phyloP scores from a whole-genome alignment of 495 filamentous ascomycete species.

The Collariella sp. region DNA sequence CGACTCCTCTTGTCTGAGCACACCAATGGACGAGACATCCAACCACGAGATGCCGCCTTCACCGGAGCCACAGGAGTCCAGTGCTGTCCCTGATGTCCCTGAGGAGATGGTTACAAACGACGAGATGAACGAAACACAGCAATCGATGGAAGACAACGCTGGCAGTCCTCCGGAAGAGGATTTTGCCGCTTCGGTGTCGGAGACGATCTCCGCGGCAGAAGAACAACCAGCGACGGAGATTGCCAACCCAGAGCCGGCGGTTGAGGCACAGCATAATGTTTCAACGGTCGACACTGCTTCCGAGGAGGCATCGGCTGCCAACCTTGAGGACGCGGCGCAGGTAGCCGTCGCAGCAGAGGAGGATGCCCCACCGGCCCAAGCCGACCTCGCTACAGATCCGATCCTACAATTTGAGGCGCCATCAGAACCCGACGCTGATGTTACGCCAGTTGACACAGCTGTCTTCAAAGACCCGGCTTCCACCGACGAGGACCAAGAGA shows the following conservation, averaged over 20 bases:
- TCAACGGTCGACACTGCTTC: background rate
- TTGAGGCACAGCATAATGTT: background rate
- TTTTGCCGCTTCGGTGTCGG: background rate
- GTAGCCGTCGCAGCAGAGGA: too few relatives aligned
- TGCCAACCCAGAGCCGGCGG: background rate
- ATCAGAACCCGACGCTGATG: too few relatives aligned
- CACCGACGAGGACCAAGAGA: too few relatives aligned
- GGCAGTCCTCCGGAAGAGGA: background rate
- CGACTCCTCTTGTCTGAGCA: constrained; percentile 33
- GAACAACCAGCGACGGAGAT: background rate
- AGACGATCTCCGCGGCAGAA: background rate
- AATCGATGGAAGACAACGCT: background rate
- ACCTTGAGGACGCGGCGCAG: background rate
- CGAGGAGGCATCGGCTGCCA: background rate
- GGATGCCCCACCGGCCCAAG: background rate
- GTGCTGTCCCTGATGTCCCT: background rate
- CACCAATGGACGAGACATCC: constrained; percentile 24
- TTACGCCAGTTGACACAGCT: too few relatives aligned
- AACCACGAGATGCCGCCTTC: background rate
- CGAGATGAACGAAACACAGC: background rate
- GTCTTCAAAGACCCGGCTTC: too few relatives aligned
- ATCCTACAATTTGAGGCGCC: too few relatives aligned
- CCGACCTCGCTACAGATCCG: constrained; percentile 2
- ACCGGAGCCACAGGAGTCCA: constrained; percentile 1
- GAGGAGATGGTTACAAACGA: background rate